Evolutionary conservation across 2,329 filamentous ascomycete species (phyloP).

Genomic region (Fusarium sp.): DNA sequence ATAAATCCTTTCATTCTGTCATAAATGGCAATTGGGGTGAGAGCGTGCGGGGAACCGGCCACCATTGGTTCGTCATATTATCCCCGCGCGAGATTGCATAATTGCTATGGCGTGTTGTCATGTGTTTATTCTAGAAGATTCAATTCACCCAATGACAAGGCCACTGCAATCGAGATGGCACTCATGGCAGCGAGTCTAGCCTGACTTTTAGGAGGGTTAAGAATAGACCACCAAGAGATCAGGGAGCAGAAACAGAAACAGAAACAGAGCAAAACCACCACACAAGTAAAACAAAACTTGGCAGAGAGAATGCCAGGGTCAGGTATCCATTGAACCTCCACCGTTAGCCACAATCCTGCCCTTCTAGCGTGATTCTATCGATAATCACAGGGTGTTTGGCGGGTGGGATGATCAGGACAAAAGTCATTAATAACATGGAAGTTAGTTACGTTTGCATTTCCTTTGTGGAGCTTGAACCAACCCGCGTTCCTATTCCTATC

Average conservation of each 20-base stretch:
- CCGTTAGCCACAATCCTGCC: neutral
- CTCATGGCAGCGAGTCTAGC: neutral
- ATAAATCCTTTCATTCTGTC: neutral
- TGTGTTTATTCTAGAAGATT: neutral
- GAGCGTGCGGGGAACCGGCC: slow-evolving; percentile 30
- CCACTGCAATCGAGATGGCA: slow-evolving; percentile 2
- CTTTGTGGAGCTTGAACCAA: slow-evolving; percentile 1
- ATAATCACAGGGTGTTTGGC: slow-evolving; percentile 15
- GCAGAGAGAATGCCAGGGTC: neutral
- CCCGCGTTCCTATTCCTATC: neutral
- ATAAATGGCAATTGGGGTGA: slow-evolving; percentile 27
- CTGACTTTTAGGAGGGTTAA: neutral
- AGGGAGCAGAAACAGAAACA: neutral
- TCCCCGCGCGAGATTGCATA: slow-evolving; percentile 1
- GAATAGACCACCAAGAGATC: neutral
- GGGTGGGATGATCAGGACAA: slow-evolving; percentile 6
- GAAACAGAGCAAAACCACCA: neutral
- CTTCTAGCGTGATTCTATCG: slow-evolving; percentile 21
- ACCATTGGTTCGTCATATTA: slow-evolving; percentile 14
- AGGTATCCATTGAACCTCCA: neutral
- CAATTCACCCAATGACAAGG: neutral
- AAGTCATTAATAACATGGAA: neutral
- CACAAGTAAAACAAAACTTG: slow-evolving; percentile 1
- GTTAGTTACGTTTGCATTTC: slow-evolving; percentile 8
- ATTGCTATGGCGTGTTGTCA: neutral